Evolutionary conservation across 1,284 basidiomycete genomes (phyloP).

Genomic region (Ceratobasidium sp.): DNA sequence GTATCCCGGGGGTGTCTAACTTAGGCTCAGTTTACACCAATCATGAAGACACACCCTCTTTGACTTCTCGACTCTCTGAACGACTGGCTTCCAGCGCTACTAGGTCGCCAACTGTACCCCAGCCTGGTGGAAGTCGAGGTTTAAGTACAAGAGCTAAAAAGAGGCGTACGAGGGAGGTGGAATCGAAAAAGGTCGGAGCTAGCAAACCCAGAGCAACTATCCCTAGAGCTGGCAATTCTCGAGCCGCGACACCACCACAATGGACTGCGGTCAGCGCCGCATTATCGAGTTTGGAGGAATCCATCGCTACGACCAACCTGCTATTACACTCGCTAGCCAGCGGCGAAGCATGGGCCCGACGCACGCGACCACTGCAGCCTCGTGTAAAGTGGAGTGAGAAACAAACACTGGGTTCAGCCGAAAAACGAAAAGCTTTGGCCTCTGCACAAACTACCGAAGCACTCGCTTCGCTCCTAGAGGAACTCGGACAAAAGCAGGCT

Average conservation of each 20-base stretch:
- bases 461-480: constrained; percentile 32
- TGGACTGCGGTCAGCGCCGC: constrained; percentile 42
- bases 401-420: not conserved
- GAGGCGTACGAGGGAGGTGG: constrained; percentile 3
- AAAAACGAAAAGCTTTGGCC: not conserved
- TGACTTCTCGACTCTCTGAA: constrained; percentile 31
- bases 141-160: constrained; percentile 27
- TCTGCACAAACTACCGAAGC: constrained; percentile 6
- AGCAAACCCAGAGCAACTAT: not conserved
- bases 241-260: constrained; percentile 19
- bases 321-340: constrained; percentile 37
- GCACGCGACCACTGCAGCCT: constrained; percentile 18
- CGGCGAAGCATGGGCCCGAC: constrained; percentile 36
- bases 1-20: not conserved
- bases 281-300: constrained; percentile 29
- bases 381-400: constrained; percentile 23
- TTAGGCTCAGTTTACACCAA: not conserved
- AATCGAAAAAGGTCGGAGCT: not conserved
- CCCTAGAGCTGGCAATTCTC: not conserved
- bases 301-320: constrained; percentile 36
- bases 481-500: constrained; percentile 38
- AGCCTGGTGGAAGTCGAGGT: not conserved
- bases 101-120: not conserved
- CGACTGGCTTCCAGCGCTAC: not conserved
- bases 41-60: constrained; percentile 6